Base-by-base conservation (phyloP, 371 early-diverging fungal species). In the Mucor plumbeus region DNA sequence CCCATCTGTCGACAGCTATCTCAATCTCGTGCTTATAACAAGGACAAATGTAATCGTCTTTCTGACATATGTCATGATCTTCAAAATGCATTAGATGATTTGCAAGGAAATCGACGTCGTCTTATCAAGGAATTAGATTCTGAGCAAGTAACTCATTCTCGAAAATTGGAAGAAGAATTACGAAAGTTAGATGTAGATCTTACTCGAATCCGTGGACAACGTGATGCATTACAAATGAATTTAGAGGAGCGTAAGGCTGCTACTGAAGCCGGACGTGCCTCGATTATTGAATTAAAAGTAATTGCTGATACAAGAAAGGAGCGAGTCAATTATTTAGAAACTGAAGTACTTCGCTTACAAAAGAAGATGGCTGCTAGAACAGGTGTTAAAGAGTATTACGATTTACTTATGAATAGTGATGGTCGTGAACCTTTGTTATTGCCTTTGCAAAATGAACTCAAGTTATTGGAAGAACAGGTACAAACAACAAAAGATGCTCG, bases 131-230 rank as follows among this genome's bases (percentile, higher is more conserved):
- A 79, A 19, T 39, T 75, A 7, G 72, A 75, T 35, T 21, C 65
- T 17, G 79, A 77, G 55, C 73, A 77, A 65, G 53, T 53, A 11
- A 61, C 34, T 17, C 76, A 74, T 19, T 68, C 56, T 31, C 63
- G 50, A 36, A 79, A 77, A 0, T 67, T 94, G 56, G 91, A 92
- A 65, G 77, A 78, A 7, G 92, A 95, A 61, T 77, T 94, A 57
- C 82, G 84, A 56, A 86, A 89, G 48, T 64, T 94, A 33, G 93
- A 96, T 64, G 76, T 65, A n/a, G 96, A 96, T 36, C 72, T 94
- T 35, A 80, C 87, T 3, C 88, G 95, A 17, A 79, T 95, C 50
- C 90, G 95, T 31, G 86, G 86, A 34, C 85, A 90, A 54, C 90
- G 96, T 40, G 82, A 79, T 55, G 68, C 74, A 10, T 67, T 74